Evolutionary conservation across 2,329 filamentous ascomycete species (phyloP), one percentile per base, ranked within the genome.

Genomic region (Torrubiella hemipterigena): DNA sequence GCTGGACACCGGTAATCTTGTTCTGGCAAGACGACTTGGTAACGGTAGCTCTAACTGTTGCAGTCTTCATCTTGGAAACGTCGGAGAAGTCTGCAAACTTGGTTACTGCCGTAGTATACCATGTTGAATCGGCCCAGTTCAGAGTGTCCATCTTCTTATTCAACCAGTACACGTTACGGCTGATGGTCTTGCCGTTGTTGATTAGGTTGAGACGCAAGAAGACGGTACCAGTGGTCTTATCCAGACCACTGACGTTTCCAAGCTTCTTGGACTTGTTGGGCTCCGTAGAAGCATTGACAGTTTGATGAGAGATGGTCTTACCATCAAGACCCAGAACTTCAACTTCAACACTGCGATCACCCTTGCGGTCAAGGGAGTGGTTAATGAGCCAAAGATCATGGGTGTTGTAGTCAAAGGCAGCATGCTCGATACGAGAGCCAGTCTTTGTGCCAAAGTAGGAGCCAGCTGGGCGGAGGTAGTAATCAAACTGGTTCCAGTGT

Each of bases 401-500:
- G 16, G 45, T 49, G 5, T 56, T 47, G 34, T 73, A 73, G 41
- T 77, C 63, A 42, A 67, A 77, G 0, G 61, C 60, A 1, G 69
- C 61, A 28, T 75, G 68, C 42, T 78, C 71, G 2, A 49, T 13
- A 0, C 67, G 52, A 1, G 50, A 48, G 0, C 58, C 71, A 0
- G 61, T 48, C 45, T 77, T 77, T 12, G 63, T 60, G 4, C 75
- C 74, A 35, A 67, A 78, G 38, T 73, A 78, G 0, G 67, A 60
- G 0, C 70, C 74, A 0, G 61, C 66, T 0, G 72, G 65, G 15
- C 63, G 65, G 24, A 77, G 49, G 38, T 77, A 77, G 46, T 73
- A 72, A 41, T 78, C 74, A 44, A 77, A 76, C 6, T 77, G 50
- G 32, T 72, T 70, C 74, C 75, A 80, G 43, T 78, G 74, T 17